These are phyloP conservation scores for Thielaviopsis euricoi DNA, from an alignment of 2,329 filamentous ascomycete genomes.

Conservation along the genomic window DNA sequence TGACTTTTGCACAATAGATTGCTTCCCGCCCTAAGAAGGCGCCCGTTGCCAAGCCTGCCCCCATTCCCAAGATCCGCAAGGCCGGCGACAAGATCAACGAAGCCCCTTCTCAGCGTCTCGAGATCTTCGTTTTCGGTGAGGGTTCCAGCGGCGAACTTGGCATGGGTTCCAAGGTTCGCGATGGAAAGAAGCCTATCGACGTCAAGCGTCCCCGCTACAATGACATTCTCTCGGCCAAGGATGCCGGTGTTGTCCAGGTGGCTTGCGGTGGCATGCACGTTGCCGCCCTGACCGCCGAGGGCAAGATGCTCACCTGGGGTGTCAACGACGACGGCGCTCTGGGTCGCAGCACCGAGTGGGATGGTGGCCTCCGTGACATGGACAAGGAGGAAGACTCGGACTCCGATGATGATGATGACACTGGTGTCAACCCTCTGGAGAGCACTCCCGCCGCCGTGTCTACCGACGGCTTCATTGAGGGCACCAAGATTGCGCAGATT, in stretches of 20 bases:
- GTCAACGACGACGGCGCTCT: constrained; percentile 75
- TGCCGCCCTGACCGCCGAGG: constrained; percentile 59
- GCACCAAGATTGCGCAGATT: constrained; percentile 45
- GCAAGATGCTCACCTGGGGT: constrained; percentile 72
- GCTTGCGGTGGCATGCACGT: constrained; percentile 73
- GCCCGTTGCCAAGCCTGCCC: constrained; percentile 13
- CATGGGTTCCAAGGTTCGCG: constrained; percentile 50
- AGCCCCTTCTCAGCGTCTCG: constrained; percentile 44
- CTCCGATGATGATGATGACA: constrained; percentile 42
- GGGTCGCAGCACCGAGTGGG: constrained; percentile 55
- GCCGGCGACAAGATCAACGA: constrained; percentile 56
- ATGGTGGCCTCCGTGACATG: constrained; percentile 43
- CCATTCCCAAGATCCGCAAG: constrained; percentile 5
- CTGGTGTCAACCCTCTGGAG: constrained; percentile 55
- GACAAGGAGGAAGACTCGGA: constrained; percentile 37
- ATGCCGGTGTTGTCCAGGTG: constrained; percentile 59
- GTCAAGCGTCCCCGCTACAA: constrained; percentile 74
- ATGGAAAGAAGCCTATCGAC: constrained; percentile 46
- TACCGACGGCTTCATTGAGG: constrained; percentile 40
- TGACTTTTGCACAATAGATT: not conserved
- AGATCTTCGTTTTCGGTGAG: constrained; percentile 69
- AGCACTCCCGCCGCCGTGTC: constrained; percentile 47
- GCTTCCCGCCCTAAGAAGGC: constrained; percentile 25
- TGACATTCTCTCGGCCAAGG: constrained; percentile 42
- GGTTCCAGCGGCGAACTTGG: constrained; percentile 70